Base-by-base conservation (phyloP, 768 basidiomycete species). In the Xerocomus brunneocitrinus region DNA sequence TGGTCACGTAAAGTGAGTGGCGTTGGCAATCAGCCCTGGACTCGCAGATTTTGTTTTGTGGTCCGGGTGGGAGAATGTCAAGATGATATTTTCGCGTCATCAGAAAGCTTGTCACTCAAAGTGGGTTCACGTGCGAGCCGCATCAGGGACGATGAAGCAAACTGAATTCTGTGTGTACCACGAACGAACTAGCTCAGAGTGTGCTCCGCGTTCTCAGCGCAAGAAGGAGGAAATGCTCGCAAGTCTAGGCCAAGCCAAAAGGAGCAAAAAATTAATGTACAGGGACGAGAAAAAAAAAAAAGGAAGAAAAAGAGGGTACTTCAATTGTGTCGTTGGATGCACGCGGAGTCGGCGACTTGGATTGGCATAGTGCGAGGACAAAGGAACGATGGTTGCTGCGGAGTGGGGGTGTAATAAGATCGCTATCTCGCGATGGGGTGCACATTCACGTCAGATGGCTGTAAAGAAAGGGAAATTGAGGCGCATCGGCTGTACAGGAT, bases 381-480 rank as follows among this genome's bases (percentile, higher is more conserved):
- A 32, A 14, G 5, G 14, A 36, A 14, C 9, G 34, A 35, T 1
- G 34, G 34, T 35, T 19, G 19, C 19, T 19, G 19, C 19, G 19
- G 19, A 19, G 9, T 8, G 8, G 14, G 16, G 38, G 22, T 10
- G 22, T 24, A 41, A 24, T 24, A 13, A 47, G 62, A 68, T 70
- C 60, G 65, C 43, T 59, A 68, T 69, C 64, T 68, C 55, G 62
- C 69, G 67, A 69, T 69, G 66, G 46, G 16, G 39, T 52, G 62
- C 63, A 46, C 42, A 38, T 45, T 50, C 49, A n/a, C 16, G n/a
- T 46, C 19, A 34, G 43, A 22, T 35, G 12, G 5, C 8, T 30
- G 27, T 27, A 30, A 14, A 8, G 16, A 43, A 13, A 16, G 14
- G 40, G 40, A 41, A 41, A 41, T 41, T 24, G 22, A 25, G 14